Base-by-base conservation (phyloP, 495 filamentous ascomycete genomes). In the Ascobolus immersus region DNA sequence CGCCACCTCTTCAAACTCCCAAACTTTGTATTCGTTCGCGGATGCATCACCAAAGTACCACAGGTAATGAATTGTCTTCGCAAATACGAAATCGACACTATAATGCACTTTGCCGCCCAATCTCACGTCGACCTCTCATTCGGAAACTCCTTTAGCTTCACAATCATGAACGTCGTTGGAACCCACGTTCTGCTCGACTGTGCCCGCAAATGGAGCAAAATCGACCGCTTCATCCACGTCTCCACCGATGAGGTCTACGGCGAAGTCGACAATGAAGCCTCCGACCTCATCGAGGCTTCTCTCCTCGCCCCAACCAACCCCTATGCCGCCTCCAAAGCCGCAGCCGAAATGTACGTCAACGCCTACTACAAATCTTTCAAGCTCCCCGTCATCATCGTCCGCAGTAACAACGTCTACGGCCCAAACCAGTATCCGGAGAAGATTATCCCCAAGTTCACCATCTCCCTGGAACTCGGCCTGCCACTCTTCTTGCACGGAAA, bases 341-440 rank as follows among this genome's bases (percentile, higher is more conserved):
- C 74, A 1, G 73, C 73, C 12, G 74, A 79, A 52, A 81, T 79
- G 74, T 55, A 73, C 35, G 70, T 78, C n/a, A 61, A 68, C 41
- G 69, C 71, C 7, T 81, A 77, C 48, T 60, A 61, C 43, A 75
- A 72, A 52, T 69, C 61, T 47, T 77, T 74, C 53, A 67, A 68
- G 34, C 55, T 78, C 8, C 71, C 73, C 2, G 61, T 64, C 15
- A 70, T 78, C 40, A 69, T 78, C 38, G 66, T 74, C 25, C 60
- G 74, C 14, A 66, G 67, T 42, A 81, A 79, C 56, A 81, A 81
- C 41, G 69, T 81, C 17, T 79, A 77, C 40, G 75, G 75, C 0
- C 75, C 75, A 10, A 69, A 74, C 47, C 75, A 79, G 46, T 80
- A 65, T 42, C 74, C 73, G 1, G 74, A 81, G 51, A 78, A 79